These are phyloP conservation scores for Kregervanrija pseudodelftensis DNA, from an alignment of 805 yeast genomes.

Conservation along the genomic window DNA sequence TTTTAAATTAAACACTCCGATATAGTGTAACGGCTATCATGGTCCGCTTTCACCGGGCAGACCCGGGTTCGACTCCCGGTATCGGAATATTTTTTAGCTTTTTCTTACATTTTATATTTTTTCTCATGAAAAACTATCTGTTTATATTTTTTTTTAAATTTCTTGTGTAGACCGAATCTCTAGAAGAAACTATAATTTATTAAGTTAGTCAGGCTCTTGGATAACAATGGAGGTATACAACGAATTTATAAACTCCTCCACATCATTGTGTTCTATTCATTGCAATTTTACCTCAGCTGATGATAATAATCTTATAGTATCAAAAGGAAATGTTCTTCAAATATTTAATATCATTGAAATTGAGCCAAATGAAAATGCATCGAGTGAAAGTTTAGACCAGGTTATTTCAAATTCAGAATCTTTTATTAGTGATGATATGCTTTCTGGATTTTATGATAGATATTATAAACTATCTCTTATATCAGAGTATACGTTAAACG, in stretches of 20 bases:
- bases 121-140: background rate
- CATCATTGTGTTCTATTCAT: constrained; percentile 53
- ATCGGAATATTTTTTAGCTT: constrained; percentile 43
- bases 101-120: background rate
- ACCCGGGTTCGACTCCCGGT: constrained; percentile 84
- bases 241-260: constrained; percentile 69
- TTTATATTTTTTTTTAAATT: background rate
- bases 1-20: no score
- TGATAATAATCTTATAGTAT: constrained; percentile 53
- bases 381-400: constrained; percentile 5
- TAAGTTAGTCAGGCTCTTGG: no score
- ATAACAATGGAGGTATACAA: constrained; percentile 67
- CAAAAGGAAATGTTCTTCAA: constrained; percentile 64
- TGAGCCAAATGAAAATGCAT: constrained; percentile 11
- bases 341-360: constrained; percentile 39
- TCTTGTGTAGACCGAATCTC: background rate
- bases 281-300: constrained; percentile 35
- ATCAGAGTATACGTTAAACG: constrained; percentile 66
- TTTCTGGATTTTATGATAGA: constrained; percentile 13
- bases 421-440: constrained; percentile 16
- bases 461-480: constrained; percentile 33
- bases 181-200: no score
- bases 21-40: constrained; percentile 80
- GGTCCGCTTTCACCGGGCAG: constrained; percentile 82
- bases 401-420: constrained; percentile 14